Evolutionary conservation across 306 rosid genomes (phyloP).

Genomic region (Vachellia collinsii): DNA sequence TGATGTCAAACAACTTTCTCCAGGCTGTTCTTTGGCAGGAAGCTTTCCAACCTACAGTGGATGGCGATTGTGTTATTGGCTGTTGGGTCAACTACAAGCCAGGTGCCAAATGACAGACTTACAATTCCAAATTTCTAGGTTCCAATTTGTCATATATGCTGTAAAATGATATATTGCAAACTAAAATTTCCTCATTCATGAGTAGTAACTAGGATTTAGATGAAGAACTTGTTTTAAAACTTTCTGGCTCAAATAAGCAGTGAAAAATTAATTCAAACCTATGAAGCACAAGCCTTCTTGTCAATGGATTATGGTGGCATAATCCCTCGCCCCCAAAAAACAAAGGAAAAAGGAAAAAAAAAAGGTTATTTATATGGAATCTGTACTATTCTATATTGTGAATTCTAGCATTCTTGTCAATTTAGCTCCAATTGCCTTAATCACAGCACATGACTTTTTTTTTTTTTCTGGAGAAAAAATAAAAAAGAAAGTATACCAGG

Average conservation of each 20-base stretch:
- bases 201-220: neutral
- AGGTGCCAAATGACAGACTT: conserved; percentile 48
- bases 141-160: neutral
- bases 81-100: conserved; percentile 97
- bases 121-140: neutral
- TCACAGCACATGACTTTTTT: neutral
- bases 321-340: no score
- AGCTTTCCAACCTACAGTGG: conserved; percentile 89
- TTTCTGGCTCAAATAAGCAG: neutral
- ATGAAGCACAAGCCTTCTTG: no score
- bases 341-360: no score
- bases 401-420: no score
- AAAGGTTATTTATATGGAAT: no score
- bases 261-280: neutral
- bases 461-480: neutral
- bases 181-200: conserved; percentile 8
- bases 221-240: conserved; percentile 12
- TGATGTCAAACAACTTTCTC: conserved; percentile 21
- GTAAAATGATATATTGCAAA: neutral
- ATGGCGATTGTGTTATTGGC: conserved; percentile 85
- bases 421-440: neutral
- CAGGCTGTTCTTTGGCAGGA: conserved; percentile 81
- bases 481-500: neutral
- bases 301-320: no score
- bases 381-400: no score